Conservation (phyloP, 257 asterid species). For the Solanum ossicruentum region DNA sequence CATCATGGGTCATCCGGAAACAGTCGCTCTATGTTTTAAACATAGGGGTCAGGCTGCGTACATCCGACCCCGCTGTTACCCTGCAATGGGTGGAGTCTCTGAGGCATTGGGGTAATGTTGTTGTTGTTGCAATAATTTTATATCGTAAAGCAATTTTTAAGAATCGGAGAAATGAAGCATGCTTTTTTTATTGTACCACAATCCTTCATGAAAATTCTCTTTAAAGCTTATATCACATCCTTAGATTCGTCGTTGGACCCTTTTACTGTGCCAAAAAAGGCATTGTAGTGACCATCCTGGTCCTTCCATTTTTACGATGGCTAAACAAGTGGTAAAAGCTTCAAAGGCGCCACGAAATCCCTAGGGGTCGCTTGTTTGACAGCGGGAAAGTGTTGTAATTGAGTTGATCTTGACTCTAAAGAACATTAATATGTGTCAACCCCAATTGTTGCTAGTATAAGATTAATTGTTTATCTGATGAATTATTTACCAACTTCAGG, state of each 20-base stretch:
- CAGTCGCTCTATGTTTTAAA: too few relatives aligned
- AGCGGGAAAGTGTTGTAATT: neutral
- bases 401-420: neutral
- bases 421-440: neutral
- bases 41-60: too few relatives aligned
- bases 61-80: too few relatives aligned
- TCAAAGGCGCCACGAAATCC: neutral
- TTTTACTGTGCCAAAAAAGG: neutral
- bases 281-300: neutral
- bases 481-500: slow-evolving; percentile 30
- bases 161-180: neutral
- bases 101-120: too few relatives aligned
- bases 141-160: neutral
- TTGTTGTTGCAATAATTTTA: neutral
- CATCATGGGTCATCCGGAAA: too few relatives aligned
- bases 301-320: neutral
- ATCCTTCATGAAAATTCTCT: neutral
- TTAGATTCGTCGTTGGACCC: neutral
- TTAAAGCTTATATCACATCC: neutral
- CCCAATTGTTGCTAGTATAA: neutral
- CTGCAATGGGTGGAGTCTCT: too few relatives aligned
- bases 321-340: neutral
- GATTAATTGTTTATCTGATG: neutral
- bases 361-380: neutral
- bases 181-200: neutral